A percentile compares a stretch with the other conserved stretches of the same genome.
phyloP scores from a whole-genome alignment of 2,329 filamentous ascomycete genomes.

The Fusarium ramigenum region DNA sequence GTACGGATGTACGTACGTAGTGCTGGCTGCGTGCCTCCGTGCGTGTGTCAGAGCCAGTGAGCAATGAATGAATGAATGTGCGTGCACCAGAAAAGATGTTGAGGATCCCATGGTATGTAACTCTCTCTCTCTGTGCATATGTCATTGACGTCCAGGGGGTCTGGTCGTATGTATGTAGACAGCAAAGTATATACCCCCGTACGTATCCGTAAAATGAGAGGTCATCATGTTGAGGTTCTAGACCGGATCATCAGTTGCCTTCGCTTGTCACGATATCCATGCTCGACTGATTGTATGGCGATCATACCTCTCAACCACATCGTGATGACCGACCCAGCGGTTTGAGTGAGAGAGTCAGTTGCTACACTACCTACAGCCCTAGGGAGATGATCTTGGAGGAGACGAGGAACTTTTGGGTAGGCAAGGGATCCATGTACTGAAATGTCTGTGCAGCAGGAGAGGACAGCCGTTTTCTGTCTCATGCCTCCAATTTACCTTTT shows the following conservation, averaged over 20 bases:
- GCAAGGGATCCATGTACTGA: constrained; percentile 26
- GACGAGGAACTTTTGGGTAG: constrained; percentile 20
- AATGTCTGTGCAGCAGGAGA: constrained; percentile 17
- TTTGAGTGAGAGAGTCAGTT: background rate
- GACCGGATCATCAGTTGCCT: constrained; percentile 23
- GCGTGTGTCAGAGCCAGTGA: background rate
- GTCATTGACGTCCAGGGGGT: background rate
- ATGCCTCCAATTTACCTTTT: constrained; percentile 3
- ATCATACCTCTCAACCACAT: constrained; percentile 13
- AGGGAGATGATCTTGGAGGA: constrained; percentile 13
- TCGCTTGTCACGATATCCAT: constrained; percentile 15
- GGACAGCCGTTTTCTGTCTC: constrained; percentile 19
- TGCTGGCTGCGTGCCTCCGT: background rate
- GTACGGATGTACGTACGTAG: background rate
- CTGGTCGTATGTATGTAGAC: background rate
- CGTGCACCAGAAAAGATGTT: background rate
- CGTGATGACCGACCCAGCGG: constrained; percentile 7
- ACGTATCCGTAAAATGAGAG: constrained; percentile 16
- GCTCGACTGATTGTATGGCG: constrained; percentile 5
- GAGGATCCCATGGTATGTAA: constrained; percentile 11
- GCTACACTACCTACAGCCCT: constrained; percentile 27
- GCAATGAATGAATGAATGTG: background rate
- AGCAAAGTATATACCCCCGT: background rate
- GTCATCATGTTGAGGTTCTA: constrained; percentile 16
- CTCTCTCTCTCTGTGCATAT: background rate